Evolutionary conservation across 176 grass and related monocot species (phyloP).

Genomic region (Musa troglodytarum): DNA sequence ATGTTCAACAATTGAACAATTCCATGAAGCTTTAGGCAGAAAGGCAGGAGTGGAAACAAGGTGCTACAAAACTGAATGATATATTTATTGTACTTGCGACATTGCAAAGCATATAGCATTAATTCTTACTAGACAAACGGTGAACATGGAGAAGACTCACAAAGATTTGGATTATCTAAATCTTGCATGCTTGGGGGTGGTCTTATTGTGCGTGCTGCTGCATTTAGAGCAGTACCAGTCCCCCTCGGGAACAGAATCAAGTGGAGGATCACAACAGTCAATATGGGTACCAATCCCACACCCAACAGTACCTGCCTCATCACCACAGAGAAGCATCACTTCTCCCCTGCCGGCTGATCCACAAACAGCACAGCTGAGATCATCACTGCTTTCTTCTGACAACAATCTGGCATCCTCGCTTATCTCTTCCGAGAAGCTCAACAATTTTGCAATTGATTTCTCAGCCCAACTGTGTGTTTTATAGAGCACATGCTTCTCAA

Average conservation of each 20-base stretch:
- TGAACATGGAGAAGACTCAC: neutral
- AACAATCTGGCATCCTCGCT: slow-evolving; percentile 4
- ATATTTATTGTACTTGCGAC: neutral
- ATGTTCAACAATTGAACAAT: too few relatives aligned
- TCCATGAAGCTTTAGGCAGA: too few relatives aligned
- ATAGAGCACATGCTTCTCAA: slow-evolving; percentile 64
- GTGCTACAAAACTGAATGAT: too few relatives aligned
- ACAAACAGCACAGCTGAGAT: slow-evolving; percentile 47
- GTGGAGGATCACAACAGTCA: slow-evolving; percentile 64
- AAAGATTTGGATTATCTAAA: slow-evolving; percentile 13
- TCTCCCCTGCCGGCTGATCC: slow-evolving; percentile 40
- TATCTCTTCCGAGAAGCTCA: slow-evolving; percentile 43
- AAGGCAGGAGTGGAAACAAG: too few relatives aligned
- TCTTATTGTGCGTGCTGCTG: neutral
- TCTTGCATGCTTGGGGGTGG: slow-evolving; percentile 9
- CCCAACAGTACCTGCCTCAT: slow-evolving; percentile 36
- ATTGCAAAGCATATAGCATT: neutral
- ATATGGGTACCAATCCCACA: slow-evolving; percentile 76
- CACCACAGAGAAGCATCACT: slow-evolving; percentile 81
- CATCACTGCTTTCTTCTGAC: slow-evolving; percentile 17
- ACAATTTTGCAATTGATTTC: slow-evolving; percentile 44
- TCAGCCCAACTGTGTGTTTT: slow-evolving; percentile 41
- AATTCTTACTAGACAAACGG: neutral
- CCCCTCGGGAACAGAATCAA: slow-evolving; percentile 45
- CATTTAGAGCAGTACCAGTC: slow-evolving; percentile 72